Conservation (phyloP, 352 stramenopile genomes). For the Phytophthora citrophthora region DNA sequence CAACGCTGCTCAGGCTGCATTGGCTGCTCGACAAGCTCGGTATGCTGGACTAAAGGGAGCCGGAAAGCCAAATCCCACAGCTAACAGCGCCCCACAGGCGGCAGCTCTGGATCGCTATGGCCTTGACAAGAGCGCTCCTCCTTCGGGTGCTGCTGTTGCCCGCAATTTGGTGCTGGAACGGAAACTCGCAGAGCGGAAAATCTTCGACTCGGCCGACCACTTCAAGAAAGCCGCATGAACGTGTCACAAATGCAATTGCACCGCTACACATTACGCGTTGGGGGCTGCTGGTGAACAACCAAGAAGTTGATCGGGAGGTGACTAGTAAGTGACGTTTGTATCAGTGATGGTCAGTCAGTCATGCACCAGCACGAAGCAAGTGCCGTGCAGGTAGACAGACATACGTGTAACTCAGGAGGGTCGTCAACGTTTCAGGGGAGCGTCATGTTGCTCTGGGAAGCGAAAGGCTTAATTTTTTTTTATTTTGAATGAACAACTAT, state of each 20-base stretch:
- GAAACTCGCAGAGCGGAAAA: slow-evolving; percentile 73
- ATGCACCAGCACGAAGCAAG: slow-evolving; percentile 6
- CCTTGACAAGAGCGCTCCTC: slow-evolving; percentile 28
- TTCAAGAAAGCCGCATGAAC: slow-evolving; percentile 63
- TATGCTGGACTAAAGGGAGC: slow-evolving; percentile 28
- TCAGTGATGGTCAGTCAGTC: slow-evolving; percentile 1
- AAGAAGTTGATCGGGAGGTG: neutral
- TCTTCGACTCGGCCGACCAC: slow-evolving; percentile 82
- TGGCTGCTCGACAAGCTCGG: slow-evolving; percentile 24
- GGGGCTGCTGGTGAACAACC: neutral
- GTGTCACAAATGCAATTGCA: neutral
- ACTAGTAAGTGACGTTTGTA: slow-evolving; percentile 22
- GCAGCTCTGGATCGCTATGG: slow-evolving; percentile 27
- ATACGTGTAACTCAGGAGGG: slow-evolving; percentile 1
- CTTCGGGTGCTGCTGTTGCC: slow-evolving; percentile 47
- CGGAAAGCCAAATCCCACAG: slow-evolving; percentile 3
- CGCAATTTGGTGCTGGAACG: slow-evolving; percentile 72
- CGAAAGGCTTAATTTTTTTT: slow-evolving; percentile 6
- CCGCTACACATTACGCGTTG: neutral
- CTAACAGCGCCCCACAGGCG: slow-evolving; percentile 8
- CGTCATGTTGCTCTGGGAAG: neutral
- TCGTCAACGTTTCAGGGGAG: slow-evolving; percentile 4
- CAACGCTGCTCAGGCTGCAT: slow-evolving; percentile 34
- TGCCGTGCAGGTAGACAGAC: slow-evolving; percentile 2
- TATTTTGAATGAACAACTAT: slow-evolving; percentile 12